Base-by-base conservation (phyloP, 202 grass and related monocot genomes). In the Setaria italica region DNA sequence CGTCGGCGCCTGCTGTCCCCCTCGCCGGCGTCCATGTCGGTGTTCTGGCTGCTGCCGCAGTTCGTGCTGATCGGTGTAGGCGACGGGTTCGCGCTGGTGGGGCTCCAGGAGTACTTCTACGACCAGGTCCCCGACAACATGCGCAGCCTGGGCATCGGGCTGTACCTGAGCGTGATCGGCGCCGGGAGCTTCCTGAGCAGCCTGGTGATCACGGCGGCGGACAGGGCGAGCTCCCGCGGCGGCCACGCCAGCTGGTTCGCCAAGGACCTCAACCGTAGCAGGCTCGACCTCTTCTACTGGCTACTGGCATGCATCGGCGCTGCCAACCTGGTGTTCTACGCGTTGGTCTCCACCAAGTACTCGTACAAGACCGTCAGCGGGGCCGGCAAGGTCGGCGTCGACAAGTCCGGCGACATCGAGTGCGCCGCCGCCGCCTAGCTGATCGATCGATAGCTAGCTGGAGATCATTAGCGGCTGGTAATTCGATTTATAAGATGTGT, bases 61-160 rank as follows among this genome's bases (percentile, higher is more conserved):
- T 91, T 93, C 62, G 7, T 71, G 53, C 85, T 98, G 6, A 70
- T 93, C 73, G 95, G 92, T 4, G 46, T 95, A 0, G 95, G 59
- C 1, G 95, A 98, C 11, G 95, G 91, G 17, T 95, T 98, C 69
- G 87, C 92, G 10, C 57, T 98, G 3, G 95, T 98, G 0, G 95
- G 95, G 0, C 82, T 98, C 4, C 95, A 97, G 69, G 95, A 98
- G 77, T 98, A 95, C 78, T 98, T 98, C 80, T 98, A 98, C 72
- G 89, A 93, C 21, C 95, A 98, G 88, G 91, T 95, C 9, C 95
- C 95, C 0, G 95, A 95, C 45, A 87, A 32, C 39, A 98, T 98
- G 95, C 88, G 95, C 72, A 98, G 95, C 43, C 77, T 97, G 5
- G 95, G 95, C 5, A 93, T 98, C 30, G 92, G 90, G 5, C 72